phyloP scores from a whole-genome alignment of 1,284 basidiomycete genomes.

The Ustilago loliicola region DNA sequence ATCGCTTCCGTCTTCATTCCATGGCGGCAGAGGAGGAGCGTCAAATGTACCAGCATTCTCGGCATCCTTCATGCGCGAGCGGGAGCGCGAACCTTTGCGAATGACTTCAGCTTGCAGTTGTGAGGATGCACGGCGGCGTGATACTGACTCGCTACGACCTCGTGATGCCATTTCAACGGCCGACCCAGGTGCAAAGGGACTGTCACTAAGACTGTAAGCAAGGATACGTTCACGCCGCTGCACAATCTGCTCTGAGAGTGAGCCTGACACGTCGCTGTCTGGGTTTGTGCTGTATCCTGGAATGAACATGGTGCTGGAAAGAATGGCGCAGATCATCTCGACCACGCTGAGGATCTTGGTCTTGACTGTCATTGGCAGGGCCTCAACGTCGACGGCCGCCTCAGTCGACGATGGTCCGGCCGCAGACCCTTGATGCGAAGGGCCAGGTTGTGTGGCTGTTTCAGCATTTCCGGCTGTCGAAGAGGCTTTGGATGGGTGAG shows the following conservation, averaged over 20 bases:
- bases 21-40: constrained; percentile 30
- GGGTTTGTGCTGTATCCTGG: constrained; percentile 28
- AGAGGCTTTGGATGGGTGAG: constrained; percentile 4
- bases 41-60: constrained; percentile 18
- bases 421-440: not conserved
- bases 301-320: constrained; percentile 54
- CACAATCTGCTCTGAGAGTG: constrained; percentile 39
- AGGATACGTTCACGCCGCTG: constrained; percentile 43
- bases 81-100: constrained; percentile 47
- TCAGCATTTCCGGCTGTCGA: not conserved
- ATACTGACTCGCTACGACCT: constrained; percentile 18
- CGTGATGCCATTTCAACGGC: constrained; percentile 8
- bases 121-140: constrained; percentile 4
- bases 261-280: not conserved
- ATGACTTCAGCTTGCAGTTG: constrained; percentile 46
- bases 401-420: not conserved
- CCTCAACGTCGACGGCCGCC: constrained; percentile 26
- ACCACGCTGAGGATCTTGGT: constrained; percentile 54
- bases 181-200: constrained; percentile 28
- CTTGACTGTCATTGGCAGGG: constrained; percentile 43
- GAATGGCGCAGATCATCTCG: constrained; percentile 60
- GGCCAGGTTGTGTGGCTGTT: not conserved
- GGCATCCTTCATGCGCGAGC: constrained; percentile 39
- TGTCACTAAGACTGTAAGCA: constrained; percentile 29
- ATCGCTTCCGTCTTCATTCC: constrained; percentile 39